Conservation (phyloP, 148 eudicot species). For the Vaccinium corymbosum region DNA sequence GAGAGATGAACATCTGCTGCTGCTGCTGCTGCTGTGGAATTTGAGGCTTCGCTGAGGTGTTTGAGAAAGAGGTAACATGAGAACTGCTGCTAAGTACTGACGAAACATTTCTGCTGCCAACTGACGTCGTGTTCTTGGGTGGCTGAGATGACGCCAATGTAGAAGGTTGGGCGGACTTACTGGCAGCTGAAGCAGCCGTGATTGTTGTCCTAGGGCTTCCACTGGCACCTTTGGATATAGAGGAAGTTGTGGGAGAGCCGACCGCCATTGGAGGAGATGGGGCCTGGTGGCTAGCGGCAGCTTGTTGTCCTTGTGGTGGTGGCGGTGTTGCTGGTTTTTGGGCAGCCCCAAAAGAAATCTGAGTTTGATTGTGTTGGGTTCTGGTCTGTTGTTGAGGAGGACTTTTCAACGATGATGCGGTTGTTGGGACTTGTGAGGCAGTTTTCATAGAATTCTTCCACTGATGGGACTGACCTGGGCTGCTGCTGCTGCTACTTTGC, state of each 20-base stretch:
- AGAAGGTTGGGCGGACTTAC: conserved; percentile 51
- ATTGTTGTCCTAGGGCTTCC: conserved; percentile 71
- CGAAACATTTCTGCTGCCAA: conserved; percentile 38
- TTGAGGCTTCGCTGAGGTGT: conserved; percentile 40
- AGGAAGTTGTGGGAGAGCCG: conserved; percentile 81
- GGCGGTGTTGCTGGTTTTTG: conserved; percentile 39
- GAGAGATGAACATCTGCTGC: conserved; percentile 52
- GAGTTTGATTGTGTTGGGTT: conserved; percentile 61
- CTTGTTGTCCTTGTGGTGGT: conserved; percentile 56
- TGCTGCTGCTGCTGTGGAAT: conserved; percentile 55
- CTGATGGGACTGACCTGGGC: conserved; percentile 59
- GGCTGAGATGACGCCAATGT: conserved; percentile 52
- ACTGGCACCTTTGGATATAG: conserved; percentile 72
- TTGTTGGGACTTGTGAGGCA: conserved; percentile 48
- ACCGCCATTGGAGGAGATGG: conserved; percentile 70
- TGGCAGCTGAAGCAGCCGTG: conserved; percentile 42
- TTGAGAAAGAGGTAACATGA: conserved; percentile 38
- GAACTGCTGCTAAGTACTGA: conserved; percentile 67
- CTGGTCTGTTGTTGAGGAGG: conserved; percentile 52
- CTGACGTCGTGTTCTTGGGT: conserved; percentile 43
- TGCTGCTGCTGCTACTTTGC: conserved; percentile 41
- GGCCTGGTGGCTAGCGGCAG: conserved; percentile 38
- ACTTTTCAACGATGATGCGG: conserved; percentile 46
- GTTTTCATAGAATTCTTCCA: conserved; percentile 67
- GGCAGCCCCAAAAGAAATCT: conserved; percentile 74